Evolutionary conservation across 2,329 filamentous ascomycete genomes (phyloP).

Genomic region (Metarhizium sp.): DNA sequence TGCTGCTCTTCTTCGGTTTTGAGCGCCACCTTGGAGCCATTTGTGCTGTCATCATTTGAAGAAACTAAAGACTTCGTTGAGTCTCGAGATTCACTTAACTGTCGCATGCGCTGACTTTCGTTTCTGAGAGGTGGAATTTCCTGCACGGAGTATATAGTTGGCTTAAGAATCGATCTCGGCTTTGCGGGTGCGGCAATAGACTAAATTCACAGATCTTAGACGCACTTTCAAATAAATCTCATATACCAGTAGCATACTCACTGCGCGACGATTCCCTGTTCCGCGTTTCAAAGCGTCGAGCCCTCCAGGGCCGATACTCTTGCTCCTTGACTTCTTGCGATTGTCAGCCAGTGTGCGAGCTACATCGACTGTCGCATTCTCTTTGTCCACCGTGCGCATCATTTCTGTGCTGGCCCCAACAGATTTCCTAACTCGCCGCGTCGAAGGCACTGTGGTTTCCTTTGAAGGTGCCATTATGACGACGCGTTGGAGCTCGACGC

Average conservation of each 20-base stretch:
- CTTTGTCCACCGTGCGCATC: constrained; percentile 55
- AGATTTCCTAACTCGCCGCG: constrained; percentile 60
- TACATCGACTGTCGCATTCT: constrained; percentile 66
- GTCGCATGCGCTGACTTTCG: neutral
- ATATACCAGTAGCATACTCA: constrained; percentile 28
- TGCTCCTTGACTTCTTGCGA: constrained; percentile 73
- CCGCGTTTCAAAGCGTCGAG: constrained; percentile 70
- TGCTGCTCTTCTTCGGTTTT: constrained; percentile 64
- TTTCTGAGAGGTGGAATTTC: constrained; percentile 58
- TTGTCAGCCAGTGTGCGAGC: constrained; percentile 41
- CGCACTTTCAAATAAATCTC: neutral
- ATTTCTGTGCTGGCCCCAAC: constrained; percentile 49
- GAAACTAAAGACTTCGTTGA: constrained; percentile 8
- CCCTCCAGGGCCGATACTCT: constrained; percentile 90
- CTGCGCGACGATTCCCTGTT: constrained; percentile 70
- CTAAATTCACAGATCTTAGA: constrained; percentile 21
- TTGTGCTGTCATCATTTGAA: constrained; percentile 14
- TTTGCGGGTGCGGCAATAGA: constrained; percentile 44
- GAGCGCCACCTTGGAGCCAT: constrained; percentile 50
- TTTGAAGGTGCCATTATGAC: constrained; percentile 21
- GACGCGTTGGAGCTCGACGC: constrained; percentile 12
- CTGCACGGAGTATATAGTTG: constrained; percentile 56
- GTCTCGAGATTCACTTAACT: constrained; percentile 2
- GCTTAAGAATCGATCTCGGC: constrained; percentile 70
- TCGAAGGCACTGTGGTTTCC: constrained; percentile 43